Percentiles rank a stretch among this genome's conserved stretches.
These are phyloP conservation scores for Spathaspora gorwiae DNA, from an alignment of 805 yeast species.

Conservation along the genomic window DNA sequence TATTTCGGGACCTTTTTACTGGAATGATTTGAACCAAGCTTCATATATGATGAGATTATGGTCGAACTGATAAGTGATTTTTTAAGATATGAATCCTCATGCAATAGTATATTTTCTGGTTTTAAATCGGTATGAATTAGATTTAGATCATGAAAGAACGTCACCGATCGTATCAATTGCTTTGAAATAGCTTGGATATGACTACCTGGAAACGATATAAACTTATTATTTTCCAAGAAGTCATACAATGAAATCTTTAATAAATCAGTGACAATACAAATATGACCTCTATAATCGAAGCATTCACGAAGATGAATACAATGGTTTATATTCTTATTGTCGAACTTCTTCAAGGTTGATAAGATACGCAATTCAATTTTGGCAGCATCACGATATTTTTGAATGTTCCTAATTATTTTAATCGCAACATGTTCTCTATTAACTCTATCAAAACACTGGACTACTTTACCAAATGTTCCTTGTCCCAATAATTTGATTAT, in stretches of 20 bases:
- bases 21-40: slow-evolving; percentile 11
- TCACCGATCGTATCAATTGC: slow-evolving; percentile 80
- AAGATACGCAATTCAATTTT: slow-evolving; percentile 85
- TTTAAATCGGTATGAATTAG: slow-evolving; percentile 93
- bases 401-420: slow-evolving; percentile 86
- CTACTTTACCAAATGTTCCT: slow-evolving; percentile 90
- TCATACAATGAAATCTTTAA: slow-evolving; percentile 84
- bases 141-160: slow-evolving; percentile 83
- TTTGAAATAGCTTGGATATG: slow-evolving; percentile 87
- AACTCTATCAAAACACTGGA: slow-evolving; percentile 69
- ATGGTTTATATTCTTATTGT: slow-evolving; percentile 59
- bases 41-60: slow-evolving; percentile 28
- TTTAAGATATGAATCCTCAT: slow-evolving; percentile 44
- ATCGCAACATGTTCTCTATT: slow-evolving; percentile 71
- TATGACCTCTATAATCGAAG: slow-evolving; percentile 89
- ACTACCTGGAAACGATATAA: slow-evolving; percentile 87
- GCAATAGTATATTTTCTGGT: slow-evolving; percentile 86
- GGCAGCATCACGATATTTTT: slow-evolving; percentile 93
- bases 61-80: slow-evolving; percentile 33
- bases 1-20: slow-evolving; percentile 25
- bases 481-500: slow-evolving; percentile 74
- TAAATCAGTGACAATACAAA: slow-evolving; percentile 88
- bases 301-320: slow-evolving; percentile 87
- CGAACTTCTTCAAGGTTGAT: slow-evolving; percentile 67
- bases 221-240: slow-evolving; percentile 77